A percentile compares a stretch with the other conserved stretches of the same genome.
phyloP scores from a whole-genome alignment of 116 monocot genomes.

The Cymodocea nodosa region DNA sequence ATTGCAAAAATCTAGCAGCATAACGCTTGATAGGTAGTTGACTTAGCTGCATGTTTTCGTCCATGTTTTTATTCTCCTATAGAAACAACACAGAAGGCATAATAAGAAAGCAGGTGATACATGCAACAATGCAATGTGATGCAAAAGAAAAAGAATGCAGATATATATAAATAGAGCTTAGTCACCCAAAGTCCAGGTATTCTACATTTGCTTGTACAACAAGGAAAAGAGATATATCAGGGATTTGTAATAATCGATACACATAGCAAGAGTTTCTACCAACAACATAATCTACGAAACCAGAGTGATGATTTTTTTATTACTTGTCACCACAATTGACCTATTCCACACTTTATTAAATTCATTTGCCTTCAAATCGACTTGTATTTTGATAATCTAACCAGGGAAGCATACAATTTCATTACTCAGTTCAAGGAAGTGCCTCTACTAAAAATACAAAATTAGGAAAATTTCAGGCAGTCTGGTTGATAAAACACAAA shows the following conservation, averaged over 20 bases:
- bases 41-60: conserved; percentile 9
- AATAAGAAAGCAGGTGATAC: not conserved
- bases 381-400: no score
- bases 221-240: not conserved
- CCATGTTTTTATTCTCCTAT: conserved; percentile 16
- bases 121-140: not conserved
- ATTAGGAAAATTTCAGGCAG: no score
- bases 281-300: no score
- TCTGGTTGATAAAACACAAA: no score
- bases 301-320: no score
- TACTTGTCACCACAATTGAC: no score
- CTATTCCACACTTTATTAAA: no score
- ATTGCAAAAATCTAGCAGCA: conserved; percentile 55
- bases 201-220: not conserved
- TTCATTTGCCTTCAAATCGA: no score
- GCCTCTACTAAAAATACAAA: no score
- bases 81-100: not conserved
- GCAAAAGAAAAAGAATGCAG: not conserved
- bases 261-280: not conserved
- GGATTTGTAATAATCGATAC: not conserved
- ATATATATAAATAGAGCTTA: not conserved
- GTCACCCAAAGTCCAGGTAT: not conserved
- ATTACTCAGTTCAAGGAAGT: no score
- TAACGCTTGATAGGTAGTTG: conserved; percentile 41
- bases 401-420: no score